Evolutionary conservation across 2,329 filamentous ascomycete genomes (phyloP).

Genomic region (Penicillium fuscoglaucum): DNA sequence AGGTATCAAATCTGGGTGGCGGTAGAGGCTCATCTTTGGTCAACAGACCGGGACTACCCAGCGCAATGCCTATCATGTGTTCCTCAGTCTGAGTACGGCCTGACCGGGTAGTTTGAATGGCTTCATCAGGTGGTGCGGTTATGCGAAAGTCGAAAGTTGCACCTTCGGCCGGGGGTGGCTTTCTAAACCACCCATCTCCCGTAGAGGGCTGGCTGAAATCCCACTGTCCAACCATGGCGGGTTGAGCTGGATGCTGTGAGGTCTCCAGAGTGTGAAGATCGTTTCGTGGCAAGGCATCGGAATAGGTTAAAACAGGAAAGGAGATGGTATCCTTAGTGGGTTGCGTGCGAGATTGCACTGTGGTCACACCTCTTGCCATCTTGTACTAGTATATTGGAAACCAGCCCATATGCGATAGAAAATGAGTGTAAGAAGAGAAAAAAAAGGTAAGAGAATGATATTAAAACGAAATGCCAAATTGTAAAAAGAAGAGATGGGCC

Average conservation of each 20-base stretch:
- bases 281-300: slow-evolving; percentile 35
- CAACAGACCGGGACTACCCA: slow-evolving; percentile 63
- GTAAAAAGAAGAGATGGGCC: slow-evolving; percentile 36
- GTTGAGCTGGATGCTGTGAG: slow-evolving; percentile 11
- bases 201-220: slow-evolving; percentile 25
- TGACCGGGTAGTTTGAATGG: slow-evolving; percentile 19
- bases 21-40: slow-evolving; percentile 22
- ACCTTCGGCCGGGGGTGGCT: slow-evolving; percentile 14
- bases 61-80: slow-evolving; percentile 68
- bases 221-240: slow-evolving; percentile 13
- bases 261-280: slow-evolving; percentile 28
- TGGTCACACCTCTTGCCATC: slow-evolving; percentile 35
- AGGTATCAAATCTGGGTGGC: slow-evolving; percentile 18
- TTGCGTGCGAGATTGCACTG: slow-evolving; percentile 33
- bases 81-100: slow-evolving; percentile 33
- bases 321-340: slow-evolving; percentile 31
- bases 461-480: slow-evolving; percentile 17
- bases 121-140: slow-evolving; percentile 29
- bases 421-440: not conserved
- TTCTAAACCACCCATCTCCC: slow-evolving; percentile 21
- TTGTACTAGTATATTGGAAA: slow-evolving; percentile 7
- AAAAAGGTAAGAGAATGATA: slow-evolving; percentile 12
- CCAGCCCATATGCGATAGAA: slow-evolving; percentile 11
- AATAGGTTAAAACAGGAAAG: slow-evolving; percentile 34
- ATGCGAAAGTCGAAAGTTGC: slow-evolving; percentile 36